Conservation (phyloP, 2,329 filamentous ascomycete species). For the Pseudocercospora macadamiae region DNA sequence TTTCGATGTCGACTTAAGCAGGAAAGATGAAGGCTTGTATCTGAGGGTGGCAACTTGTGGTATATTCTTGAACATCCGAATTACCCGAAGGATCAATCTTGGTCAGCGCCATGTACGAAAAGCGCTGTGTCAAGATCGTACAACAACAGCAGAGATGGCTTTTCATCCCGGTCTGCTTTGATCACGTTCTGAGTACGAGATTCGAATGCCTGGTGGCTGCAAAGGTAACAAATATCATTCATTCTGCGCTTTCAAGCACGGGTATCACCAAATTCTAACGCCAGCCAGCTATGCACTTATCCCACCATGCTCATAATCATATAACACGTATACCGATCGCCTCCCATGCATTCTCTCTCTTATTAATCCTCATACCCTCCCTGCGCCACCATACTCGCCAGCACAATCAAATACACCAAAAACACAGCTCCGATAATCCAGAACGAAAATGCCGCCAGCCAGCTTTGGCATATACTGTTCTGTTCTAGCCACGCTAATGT, state of each 20-base stretch:
- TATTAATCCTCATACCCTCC: slow-evolving; percentile 32
- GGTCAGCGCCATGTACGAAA: not conserved
- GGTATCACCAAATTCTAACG: slow-evolving; percentile 8
- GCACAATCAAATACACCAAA: slow-evolving; percentile 67
- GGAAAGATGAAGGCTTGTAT: not conserved
- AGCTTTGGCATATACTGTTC: slow-evolving; percentile 65
- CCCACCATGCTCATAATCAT: slow-evolving; percentile 2
- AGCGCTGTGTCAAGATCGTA: not conserved
- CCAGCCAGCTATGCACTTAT: slow-evolving; percentile 1
- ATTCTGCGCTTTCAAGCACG: slow-evolving; percentile 8
- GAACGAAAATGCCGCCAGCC: slow-evolving; percentile 66
- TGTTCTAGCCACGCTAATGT: slow-evolving; percentile 67
- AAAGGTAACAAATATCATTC: slow-evolving; percentile 3
- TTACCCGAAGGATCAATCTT: not conserved
- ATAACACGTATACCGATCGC: not conserved
- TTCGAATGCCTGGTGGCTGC: not conserved
- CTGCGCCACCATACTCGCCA: slow-evolving; percentile 46
- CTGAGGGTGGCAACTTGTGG: not conserved
- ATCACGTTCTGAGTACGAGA: too few species aligned
- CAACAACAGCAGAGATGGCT: too few species aligned
- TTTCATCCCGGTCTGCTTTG: too few species aligned
- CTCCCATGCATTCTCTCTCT: not conserved
- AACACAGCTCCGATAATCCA: slow-evolving; percentile 67
- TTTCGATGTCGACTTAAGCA: not conserved
- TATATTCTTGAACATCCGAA: not conserved